phyloP scores from a whole-genome alignment of 1,139 yeast genomes.

The Kluyveromyces marxianus region DNA sequence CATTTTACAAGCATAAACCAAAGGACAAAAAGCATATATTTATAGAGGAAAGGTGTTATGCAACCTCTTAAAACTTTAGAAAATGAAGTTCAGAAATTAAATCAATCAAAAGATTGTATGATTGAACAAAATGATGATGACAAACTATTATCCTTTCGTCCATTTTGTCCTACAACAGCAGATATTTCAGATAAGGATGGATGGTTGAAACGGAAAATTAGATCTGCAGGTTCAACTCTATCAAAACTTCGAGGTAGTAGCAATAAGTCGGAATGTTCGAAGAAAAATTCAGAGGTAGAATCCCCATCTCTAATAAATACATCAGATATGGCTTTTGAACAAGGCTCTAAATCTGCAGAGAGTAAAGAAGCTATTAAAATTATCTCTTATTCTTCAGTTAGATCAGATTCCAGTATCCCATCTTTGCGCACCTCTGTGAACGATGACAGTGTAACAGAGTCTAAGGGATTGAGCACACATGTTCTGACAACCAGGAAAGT shows the following conservation, averaged over 20 bases:
- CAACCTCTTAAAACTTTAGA: no score
- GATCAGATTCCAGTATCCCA: not conserved
- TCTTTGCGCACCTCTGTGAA: not conserved
- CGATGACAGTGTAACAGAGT: no score
- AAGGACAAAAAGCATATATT: no score
- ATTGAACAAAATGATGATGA: not conserved
- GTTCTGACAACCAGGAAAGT: no score
- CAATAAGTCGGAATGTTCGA: not conserved
- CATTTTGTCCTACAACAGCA: not conserved
- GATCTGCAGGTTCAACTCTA: not conserved
- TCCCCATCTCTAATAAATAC: not conserved
- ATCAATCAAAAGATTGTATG: not conserved
- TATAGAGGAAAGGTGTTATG: no score
- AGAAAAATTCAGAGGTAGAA: not conserved
- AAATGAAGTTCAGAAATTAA: not conserved
- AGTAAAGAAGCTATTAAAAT: not conserved
- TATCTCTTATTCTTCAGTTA: constrained; percentile 1
- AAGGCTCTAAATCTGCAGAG: not conserved
- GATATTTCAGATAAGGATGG: not conserved
- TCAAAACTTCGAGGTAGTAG: not conserved
- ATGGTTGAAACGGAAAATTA: constrained; percentile 1
- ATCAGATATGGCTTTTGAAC: not conserved
- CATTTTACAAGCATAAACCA: no score
- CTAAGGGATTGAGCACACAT: no score
- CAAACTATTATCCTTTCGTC: not conserved